Base-by-base conservation (phyloP, 805 yeast species). In the Candida koratica region DNA sequence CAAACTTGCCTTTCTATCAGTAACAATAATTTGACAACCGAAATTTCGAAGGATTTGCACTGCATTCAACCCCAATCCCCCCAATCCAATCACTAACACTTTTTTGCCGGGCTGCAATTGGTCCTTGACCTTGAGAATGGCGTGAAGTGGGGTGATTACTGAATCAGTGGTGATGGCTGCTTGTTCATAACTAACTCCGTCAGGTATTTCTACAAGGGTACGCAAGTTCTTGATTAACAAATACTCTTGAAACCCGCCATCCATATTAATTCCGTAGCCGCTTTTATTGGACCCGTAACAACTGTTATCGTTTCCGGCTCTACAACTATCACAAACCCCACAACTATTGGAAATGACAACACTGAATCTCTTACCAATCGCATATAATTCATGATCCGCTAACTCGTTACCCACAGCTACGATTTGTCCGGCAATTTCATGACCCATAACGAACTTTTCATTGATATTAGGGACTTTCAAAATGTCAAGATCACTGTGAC, bases 131-230 rank as follows among this genome's bases (percentile, higher is more conserved):
- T 62, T 65, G 39, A 51, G 56, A 22, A 67, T 59, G 13, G 71
- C 65, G 41, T 64, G 69, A 46, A 49, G 66, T 2, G 72, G 71
- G 3, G 72, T 67, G 41, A 67, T 52, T 1, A 65, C 61, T 3
- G 70, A 64, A 41, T 67, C 72, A 2, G 67, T 56, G 10, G 71
- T 58, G 6, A 64, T 58, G 1, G 71, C 71, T 1, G 71, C 71
- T 5, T 48, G 55, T 28, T 55, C 69, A 37, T 54, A 67, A 10
- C 58, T 43, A 2, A 67, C 67, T 6, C 50, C 52, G 11, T 66
- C 69, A 6, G 69, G 69, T 36, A 67, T 66, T 1, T 65, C 66
- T 23, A 66, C 44, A 39, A 67, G 47, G 2, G 54, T 48, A 28
- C 62, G 45, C 36, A 61, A 50, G 44, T 65, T 65, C n/a, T 50